Base-by-base conservation (phyloP, 441 rosid species). In the Melastoma candidum region DNA sequence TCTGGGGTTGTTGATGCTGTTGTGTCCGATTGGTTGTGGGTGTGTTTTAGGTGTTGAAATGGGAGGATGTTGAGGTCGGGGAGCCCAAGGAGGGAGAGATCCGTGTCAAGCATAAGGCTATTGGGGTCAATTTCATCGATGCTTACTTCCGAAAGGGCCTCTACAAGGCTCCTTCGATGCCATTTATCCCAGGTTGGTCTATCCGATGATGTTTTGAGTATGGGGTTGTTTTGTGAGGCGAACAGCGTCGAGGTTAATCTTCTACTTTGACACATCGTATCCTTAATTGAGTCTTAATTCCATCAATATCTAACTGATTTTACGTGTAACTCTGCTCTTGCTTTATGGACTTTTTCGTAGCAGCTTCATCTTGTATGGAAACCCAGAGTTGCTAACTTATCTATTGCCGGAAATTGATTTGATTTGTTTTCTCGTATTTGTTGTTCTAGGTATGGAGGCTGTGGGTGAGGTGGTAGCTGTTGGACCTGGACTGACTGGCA, bases 41-140 rank as follows among this genome's bases (percentile, higher is more conserved):
- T 17, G 22, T 17, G 22, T 17, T 17, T 17, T 51, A 90, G 98
- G 96, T 87, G 60, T 71, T 90, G 64, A 83, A 80, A 57, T 87
- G 95, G 95, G 96, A 90, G 65, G 87, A 90, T 64, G 82, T 87
- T 60, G 90, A 85, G 74, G 58, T 79, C 22, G 82, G 88, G 26
- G 95, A 83, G 63, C 96, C 95, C 12, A 77, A 81, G 48, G 84
- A 85, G 24, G 96, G 98, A 11, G 95, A 87, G 71, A 80, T 90
- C 53, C 80, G 80, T 0, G 86, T 87, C 59, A 81, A 63, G 70
- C 83, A 83, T 71, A 85, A 77, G 56, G 98, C 93, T 0, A 72
- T 90, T 26, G 98, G 96, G 43, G 67, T 90, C 62, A 90, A 90
- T 73, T 90, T 90, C 71, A 85, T 83, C 11, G 98, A 90, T 73